phyloP scores from a whole-genome alignment of 768 basidiomycete genomes.

The Naganishia randhawae region DNA sequence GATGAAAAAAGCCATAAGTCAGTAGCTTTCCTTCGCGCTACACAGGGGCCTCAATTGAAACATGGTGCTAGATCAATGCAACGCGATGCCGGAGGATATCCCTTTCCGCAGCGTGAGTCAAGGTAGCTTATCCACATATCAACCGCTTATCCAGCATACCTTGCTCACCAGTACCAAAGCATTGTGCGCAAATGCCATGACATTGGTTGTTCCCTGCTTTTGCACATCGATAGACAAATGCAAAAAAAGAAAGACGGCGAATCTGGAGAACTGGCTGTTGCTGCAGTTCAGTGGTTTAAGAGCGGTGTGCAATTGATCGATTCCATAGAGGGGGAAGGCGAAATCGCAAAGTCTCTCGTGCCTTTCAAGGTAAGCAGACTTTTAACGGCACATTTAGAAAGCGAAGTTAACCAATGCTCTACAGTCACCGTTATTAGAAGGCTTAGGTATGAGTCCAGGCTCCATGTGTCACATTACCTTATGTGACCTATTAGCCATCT shows the following conservation, averaged over 20 bases:
- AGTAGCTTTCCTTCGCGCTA: background rate
- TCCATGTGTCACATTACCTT: background rate
- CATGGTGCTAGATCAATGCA: background rate
- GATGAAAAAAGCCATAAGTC: background rate
- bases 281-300: conserved; percentile 13
- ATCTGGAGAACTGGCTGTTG: background rate
- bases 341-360: background rate
- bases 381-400: too few relatives aligned
- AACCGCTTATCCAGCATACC: background rate
- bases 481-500: background rate
- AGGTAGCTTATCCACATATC: background rate
- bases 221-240: background rate
- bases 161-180: background rate
- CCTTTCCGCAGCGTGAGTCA: background rate
- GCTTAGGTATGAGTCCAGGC: background rate
- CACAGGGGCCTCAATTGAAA: background rate
- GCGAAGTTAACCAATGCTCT: background rate
- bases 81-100: background rate
- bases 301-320: conserved; percentile 1
- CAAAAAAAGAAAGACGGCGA: background rate
- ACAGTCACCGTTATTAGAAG: conserved; percentile 1
- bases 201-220: background rate
- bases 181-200: conserved; percentile 6
- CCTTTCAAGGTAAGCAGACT: conserved; percentile 8
- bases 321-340: background rate